Evolutionary conservation across 23 red algal genomes (phyloP).

Genomic region (Gracilaria vermiculophylla): DNA sequence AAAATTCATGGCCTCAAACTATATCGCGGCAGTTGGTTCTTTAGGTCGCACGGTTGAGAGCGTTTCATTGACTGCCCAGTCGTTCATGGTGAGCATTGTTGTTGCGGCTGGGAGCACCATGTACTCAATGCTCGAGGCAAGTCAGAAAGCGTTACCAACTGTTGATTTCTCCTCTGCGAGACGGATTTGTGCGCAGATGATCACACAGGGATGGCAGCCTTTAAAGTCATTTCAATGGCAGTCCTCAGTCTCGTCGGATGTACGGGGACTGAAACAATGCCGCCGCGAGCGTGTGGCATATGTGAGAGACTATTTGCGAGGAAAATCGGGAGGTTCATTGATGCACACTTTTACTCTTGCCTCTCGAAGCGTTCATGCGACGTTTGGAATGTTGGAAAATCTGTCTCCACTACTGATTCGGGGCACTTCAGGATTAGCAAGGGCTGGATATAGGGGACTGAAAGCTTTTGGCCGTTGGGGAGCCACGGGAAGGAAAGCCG

Average conservation of each 20-base stretch:
- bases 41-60: neutral
- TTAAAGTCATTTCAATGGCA: conserved; percentile 9
- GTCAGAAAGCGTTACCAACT: neutral
- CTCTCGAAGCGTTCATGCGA: neutral
- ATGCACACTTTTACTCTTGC: neutral
- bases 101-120: neutral
- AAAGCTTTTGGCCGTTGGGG: neutral
- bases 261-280: neutral
- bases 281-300: neutral
- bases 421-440: neutral
- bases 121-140: neutral
- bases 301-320: neutral
- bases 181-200: neutral
- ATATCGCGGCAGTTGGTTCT: neutral
- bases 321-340: neutral
- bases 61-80: neutral
- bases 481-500: neutral
- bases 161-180: neutral
- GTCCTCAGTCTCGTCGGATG: neutral
- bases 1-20: neutral
- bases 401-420: neutral
- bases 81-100: neutral
- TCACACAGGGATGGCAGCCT: neutral
- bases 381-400: neutral
- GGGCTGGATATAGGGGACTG: neutral